Conservation (phyloP, 495 filamentous ascomycete species). For the Sordaria brevicollis region DNA sequence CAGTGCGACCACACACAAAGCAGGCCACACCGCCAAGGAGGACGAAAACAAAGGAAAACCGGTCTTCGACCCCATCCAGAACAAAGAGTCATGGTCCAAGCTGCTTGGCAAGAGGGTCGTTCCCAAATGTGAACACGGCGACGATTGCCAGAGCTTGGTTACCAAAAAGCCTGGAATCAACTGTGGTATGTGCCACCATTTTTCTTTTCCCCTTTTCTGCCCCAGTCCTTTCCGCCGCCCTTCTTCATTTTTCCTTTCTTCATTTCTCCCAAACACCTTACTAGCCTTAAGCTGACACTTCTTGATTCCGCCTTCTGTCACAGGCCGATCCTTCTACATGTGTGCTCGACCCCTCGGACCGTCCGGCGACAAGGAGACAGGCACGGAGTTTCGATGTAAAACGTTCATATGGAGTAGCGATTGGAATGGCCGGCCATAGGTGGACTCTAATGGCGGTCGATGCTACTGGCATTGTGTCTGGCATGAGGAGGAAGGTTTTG, state of each 20-base stretch:
- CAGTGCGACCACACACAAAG: neutral
- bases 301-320: neutral
- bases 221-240: neutral
- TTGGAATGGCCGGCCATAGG: constrained; percentile 40
- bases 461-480: neutral
- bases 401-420: constrained; percentile 91
- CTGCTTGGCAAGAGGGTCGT: constrained; percentile 65
- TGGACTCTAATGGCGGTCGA: neutral
- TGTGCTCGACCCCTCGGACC: constrained; percentile 75
- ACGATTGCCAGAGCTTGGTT: constrained; percentile 68
- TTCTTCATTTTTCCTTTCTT: neutral
- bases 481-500: neutral
- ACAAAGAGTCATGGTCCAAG: constrained; percentile 78
- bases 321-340: constrained; percentile 77
- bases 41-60: constrained; percentile 12
- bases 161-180: constrained; percentile 87
- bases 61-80: constrained; percentile 57
- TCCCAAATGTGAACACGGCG: constrained; percentile 78
- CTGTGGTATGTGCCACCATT: constrained; percentile 39
- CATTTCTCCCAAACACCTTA: neutral
- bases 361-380: constrained; percentile 68
- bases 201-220: neutral
- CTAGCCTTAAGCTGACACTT: neutral
- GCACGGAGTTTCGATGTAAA: constrained; percentile 72
- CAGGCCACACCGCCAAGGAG: neutral